Evolutionary conservation across 1,284 basidiomycete genomes (phyloP).

Genomic region (Naganishia cerealis): DNA sequence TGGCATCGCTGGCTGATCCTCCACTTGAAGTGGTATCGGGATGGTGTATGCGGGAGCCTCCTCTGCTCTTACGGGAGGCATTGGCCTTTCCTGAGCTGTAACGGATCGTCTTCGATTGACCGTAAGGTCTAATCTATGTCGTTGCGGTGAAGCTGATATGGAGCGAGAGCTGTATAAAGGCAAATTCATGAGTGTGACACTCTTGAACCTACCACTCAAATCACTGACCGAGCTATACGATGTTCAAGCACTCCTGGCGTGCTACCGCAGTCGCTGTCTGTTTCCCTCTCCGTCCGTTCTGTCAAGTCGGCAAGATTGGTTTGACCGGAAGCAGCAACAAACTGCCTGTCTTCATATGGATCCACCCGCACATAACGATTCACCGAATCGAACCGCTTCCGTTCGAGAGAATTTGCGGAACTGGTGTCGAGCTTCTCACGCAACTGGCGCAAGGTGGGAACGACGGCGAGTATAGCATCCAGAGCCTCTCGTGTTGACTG

Average conservation of each 20-base stretch:
- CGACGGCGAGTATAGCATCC: constrained; percentile 38
- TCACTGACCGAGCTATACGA: constrained; percentile 9
- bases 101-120: constrained; percentile 15
- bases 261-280: constrained; percentile 23
- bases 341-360: constrained; percentile 35
- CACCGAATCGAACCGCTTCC: neutral
- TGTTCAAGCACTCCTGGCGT: constrained; percentile 2
- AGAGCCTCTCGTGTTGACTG: constrained; percentile 38
- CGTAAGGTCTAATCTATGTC: neutral
- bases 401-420: constrained; percentile 1
- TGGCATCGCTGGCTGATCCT: neutral
- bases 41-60: neutral
- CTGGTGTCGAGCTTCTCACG: constrained; percentile 32
- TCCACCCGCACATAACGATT: constrained; percentile 35
- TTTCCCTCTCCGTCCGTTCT: constrained; percentile 40
- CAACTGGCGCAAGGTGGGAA: constrained; percentile 39
- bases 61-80: constrained; percentile 11
- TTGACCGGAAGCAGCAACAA: constrained; percentile 35
- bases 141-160: constrained; percentile 9
- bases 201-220: neutral
- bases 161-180: constrained; percentile 3
- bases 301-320: constrained; percentile 37
- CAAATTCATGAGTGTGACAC: neutral
- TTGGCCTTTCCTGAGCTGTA: constrained; percentile 16
- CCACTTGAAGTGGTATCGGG: constrained; percentile 13